Evolutionary conservation across 163 green algal species (phyloP).

Genomic region (Scenedesmus sp.): DNA sequence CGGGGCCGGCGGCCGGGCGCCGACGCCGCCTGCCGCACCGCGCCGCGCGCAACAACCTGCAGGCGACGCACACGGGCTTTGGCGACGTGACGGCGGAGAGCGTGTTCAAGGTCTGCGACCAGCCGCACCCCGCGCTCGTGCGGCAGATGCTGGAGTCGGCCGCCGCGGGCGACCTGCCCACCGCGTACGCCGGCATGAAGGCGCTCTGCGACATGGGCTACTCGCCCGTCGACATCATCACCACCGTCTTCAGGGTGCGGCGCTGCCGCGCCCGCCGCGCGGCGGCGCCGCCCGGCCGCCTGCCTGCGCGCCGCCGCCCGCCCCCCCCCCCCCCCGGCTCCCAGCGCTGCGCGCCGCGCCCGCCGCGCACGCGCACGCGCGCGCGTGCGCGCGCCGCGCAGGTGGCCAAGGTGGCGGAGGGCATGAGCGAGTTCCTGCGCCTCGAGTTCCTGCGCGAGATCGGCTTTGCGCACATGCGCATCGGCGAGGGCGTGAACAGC

Average conservation of each 20-base stretch:
- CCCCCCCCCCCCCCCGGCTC: too few species aligned
- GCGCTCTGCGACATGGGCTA: constrained; percentile 90
- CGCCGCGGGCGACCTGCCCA: constrained; percentile 73
- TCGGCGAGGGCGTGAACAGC: constrained; percentile 88
- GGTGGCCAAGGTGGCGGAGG: constrained; percentile 85
- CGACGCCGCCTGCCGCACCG: too few species aligned
- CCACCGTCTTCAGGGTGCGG: constrained; percentile 86
- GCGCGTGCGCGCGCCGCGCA: too few species aligned
- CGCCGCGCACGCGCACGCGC: too few species aligned
- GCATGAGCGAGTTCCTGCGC: constrained; percentile 96
- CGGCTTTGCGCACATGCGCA: constrained; percentile 95
- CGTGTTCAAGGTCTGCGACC: constrained; percentile 98
- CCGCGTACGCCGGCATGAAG: constrained; percentile 84
- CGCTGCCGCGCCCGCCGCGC: neutral
- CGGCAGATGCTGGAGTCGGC: constrained; percentile 80
- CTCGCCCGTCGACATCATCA: constrained; percentile 94
- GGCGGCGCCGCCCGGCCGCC: too few species aligned
- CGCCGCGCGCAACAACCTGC: too few species aligned
- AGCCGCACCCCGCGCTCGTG: constrained; percentile 95
- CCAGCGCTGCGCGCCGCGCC: too few species aligned
- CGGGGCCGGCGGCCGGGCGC: too few species aligned
- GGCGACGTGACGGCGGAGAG: constrained; percentile 89
- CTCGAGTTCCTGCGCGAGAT: constrained; percentile 97
- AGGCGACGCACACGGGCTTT: constrained; percentile 93
- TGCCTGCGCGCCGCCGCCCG: too few species aligned